Base-by-base conservation (phyloP, 768 basidiomycete species). In the Auricularia auricula-judae region DNA sequence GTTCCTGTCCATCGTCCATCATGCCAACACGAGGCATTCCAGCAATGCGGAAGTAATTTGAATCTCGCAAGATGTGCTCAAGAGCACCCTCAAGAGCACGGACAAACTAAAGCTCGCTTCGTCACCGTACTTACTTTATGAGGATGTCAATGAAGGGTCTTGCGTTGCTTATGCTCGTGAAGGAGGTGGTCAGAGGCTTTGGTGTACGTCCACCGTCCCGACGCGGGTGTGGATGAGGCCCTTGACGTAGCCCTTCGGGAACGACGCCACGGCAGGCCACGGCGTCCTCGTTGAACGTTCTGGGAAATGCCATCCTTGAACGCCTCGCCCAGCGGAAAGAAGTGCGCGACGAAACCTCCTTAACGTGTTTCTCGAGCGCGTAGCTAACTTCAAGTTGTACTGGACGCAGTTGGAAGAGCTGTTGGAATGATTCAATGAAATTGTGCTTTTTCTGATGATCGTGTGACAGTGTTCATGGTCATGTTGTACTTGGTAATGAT, bases 171-270 rank as follows among this genome's bases (percentile, higher is more conserved):
- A 5, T 29, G 23, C 56, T 21, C 56, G 34, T 59, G 33, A 10
- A 59, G 56, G 4, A 59, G 56, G 56, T 59, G 56, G 11, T n/a
- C 56, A 18, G 29, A 12, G 23, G 23, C 56, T 1, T 29, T 23
- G 29, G 34, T 59, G 29, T n/a, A 14, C 8, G 8, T 29, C 67
- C 89, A 80, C n/a, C n/a, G n/a, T n/a, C n/a, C 96, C 96, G 7
- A 98, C 91, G 56, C 82, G 79, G 8, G 96, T 98, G 75, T 96
- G 93, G 62, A 98, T 98, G 72, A 98, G 80, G 3, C 85, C 80
- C 75, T 92, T 92, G 47, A 98, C 93, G 2, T 89, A 85, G 1
- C 90, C 94, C 7, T 82, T 77, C n/a, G 81, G 82, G 72, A 86
- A 91, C 61, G 78, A 80, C 74, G 86, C 87, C 42, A 89, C 87